These are phyloP conservation scores for Cladosporium sp. DNA, from an alignment of 2,329 filamentous ascomycete genomes.

Conservation along the genomic window DNA sequence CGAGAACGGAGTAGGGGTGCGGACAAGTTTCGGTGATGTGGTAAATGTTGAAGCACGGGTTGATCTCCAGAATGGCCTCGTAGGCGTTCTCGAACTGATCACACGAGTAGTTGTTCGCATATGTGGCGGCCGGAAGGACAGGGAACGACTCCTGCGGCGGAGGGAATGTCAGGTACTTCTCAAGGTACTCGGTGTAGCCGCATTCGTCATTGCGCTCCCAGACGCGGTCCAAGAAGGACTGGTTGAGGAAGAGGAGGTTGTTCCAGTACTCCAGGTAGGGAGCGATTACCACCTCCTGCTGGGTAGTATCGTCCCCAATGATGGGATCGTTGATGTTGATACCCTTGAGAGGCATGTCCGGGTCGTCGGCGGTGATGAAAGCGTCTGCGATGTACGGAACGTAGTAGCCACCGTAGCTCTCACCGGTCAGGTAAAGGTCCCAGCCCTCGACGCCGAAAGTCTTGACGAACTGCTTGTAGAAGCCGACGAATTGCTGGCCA, in stretches of 20 bases:
- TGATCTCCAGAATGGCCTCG: conserved; percentile 35
- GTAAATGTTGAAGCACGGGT: conserved; percentile 48
- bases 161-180: conserved; percentile 41
- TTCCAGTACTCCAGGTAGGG: conserved; percentile 36
- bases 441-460: conserved; percentile 51
- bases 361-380: conserved; percentile 46
- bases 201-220: conserved; percentile 27
- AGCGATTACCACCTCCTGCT: conserved; percentile 30
- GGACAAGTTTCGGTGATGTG: conserved; percentile 43
- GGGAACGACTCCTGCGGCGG: conserved; percentile 31
- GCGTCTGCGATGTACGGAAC: conserved; percentile 52
- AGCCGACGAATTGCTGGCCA: conserved; percentile 42
- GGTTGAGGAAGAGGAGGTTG: conserved; percentile 36
- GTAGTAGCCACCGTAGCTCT: conserved; percentile 58
- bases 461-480: conserved; percentile 51
- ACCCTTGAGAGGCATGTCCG: conserved; percentile 45
- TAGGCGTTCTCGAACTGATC: conserved; percentile 37
- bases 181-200: conserved; percentile 28
- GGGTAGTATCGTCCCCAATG: conserved; percentile 37
- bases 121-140: conserved; percentile 21
- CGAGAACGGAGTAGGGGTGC: conserved; percentile 25
- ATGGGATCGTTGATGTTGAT: conserved; percentile 45
- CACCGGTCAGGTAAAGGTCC: conserved; percentile 60
- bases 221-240: conserved; percentile 32
- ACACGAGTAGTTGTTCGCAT: conserved; percentile 26